Evolutionary conservation across 768 basidiomycete species (phyloP), one percentile per base, ranked within the genome.

Genomic region (Serendipita sp.): DNA sequence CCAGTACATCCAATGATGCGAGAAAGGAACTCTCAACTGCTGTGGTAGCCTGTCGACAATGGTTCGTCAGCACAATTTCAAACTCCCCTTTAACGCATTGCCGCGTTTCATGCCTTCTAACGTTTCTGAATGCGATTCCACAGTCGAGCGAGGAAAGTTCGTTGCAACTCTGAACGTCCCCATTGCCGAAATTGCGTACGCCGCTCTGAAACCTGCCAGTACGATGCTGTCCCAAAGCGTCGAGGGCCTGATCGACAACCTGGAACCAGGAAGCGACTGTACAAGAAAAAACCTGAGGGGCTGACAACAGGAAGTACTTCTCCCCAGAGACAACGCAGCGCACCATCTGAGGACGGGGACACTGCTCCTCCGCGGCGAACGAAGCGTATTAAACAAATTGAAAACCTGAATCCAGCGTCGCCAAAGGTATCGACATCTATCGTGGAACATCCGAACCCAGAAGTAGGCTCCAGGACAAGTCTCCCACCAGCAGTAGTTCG

Each of bases 221-320:
- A 90, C 73, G 88, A 90, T 70, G 75, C 81, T 30, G 84, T 80
- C 62, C 88, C 88, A 68, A 88, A 86, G 73, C 83, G 89, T 65
- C 80, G 88, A 65, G 89, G 89, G 2, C 88, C 88, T 65, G 88
- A 90, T 79, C 90, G 88, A 75, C 82, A 81, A 69, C 88, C 88
- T 64, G 88, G 88, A 30, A 89, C 87, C 63, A 81, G 88, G 65
- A 85, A 88, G 71, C 79, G 88, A 67, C 85, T 84, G 62, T 89
- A 86, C 79, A 90, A 90, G 81, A 90, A 88, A 77, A 78, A 86
- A 64, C 79, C 81, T 38, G 73, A 77, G 38, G 78, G 80, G 61
- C 74, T 78, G 20, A n/a, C 34, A 5, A 5, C 34, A 14, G 14
- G 2, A 7, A n/a, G 45, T 2, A 20, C 26, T 9, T 48, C 45